Base-by-base conservation (phyloP, 106 monocot species). In the Dioscorea alata region DNA sequence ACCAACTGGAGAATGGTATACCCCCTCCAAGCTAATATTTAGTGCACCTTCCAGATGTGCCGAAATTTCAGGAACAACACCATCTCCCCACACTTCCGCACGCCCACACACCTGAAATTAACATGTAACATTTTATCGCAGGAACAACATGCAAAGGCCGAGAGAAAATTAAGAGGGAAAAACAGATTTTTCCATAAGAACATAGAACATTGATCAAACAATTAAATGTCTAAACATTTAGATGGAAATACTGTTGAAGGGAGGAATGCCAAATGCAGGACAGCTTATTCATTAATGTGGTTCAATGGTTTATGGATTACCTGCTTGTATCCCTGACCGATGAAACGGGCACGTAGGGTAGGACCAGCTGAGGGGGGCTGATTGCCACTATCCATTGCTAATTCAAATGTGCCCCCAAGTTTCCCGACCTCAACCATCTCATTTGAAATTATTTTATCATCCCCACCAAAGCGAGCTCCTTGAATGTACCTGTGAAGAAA, bases 41-140 rank as follows among this genome's bases (percentile, higher is more conserved):
- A 99, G 81, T 17, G 97, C 97, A 22, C 97, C 97, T 19, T 92
- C 83, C 8, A 99, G 74, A 74, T 92, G 89, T 8, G 97, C 89
- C 14, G 97, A 86, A 12, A 69, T 72, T 48, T 89, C 97, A 14
- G 97, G 97, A 49, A 99, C 97, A n/a, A 99, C 90, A 19, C 97
- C 97, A 68, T 99, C 97, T 49, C 97, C 97, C 97, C 97, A 99
- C 13, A 92, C 97, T 75, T 99, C 89, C 35, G 89, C 92, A 22
- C 54, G 63, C 17, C 97, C 97, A 51, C 97, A 99, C 0, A 99
- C 92, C 92, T 96, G 75, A 64, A 71, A 48, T 49, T 20, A 58
- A 60, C 16, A 18, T 52, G 24, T 22, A 48, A 32, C 28, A 28
- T 28, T 28, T 28, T 1, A 28, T 28, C 28, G 3, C 28, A 28